Conservation (phyloP, 495 filamentous ascomycete species). For the Pyrenopolyporus hunteri region DNA sequence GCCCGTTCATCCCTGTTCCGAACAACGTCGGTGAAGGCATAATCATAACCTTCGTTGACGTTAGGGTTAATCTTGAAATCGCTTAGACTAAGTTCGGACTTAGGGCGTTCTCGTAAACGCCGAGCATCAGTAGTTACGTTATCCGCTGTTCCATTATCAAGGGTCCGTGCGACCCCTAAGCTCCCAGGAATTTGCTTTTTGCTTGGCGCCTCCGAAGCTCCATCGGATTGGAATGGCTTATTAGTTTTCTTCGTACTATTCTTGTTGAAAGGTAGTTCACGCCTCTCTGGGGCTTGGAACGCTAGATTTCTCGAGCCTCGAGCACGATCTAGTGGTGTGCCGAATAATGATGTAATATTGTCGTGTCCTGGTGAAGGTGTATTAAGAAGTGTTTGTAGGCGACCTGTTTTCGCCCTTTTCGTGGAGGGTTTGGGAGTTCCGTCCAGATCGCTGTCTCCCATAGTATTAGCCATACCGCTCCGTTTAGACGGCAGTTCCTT, state of each 20-base stretch:
- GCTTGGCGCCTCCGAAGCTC: not conserved
- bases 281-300: slow-evolving; percentile 25
- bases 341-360: slow-evolving; percentile 1
- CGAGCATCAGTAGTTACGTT: not conserved
- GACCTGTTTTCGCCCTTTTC: slow-evolving; percentile 5
- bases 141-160: slow-evolving; percentile 38
- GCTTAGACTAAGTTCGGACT: slow-evolving; percentile 57
- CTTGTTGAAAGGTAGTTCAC: slow-evolving; percentile 27
- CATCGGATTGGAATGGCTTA: not conserved
- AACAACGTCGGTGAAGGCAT: slow-evolving; percentile 77
- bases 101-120: slow-evolving; percentile 58
- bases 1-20: slow-evolving; percentile 75
- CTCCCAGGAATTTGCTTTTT: not conserved
- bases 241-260: not conserved
- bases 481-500: not conserved
- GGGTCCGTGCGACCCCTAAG: not conserved
- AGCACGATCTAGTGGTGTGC: not conserved
- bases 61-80: slow-evolving; percentile 88
- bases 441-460: slow-evolving; percentile 21
- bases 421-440: not conserved
- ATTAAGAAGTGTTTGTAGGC: slow-evolving; percentile 28
- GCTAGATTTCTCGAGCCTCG: slow-evolving; percentile 20
- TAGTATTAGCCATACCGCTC: slow-evolving; percentile 10
- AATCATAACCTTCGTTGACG: slow-evolving; percentile 72
- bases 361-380: slow-evolving; percentile 31